phyloP scores from a whole-genome alignment of 805 yeast genomes.

The Brettanomyces custersianus region DNA sequence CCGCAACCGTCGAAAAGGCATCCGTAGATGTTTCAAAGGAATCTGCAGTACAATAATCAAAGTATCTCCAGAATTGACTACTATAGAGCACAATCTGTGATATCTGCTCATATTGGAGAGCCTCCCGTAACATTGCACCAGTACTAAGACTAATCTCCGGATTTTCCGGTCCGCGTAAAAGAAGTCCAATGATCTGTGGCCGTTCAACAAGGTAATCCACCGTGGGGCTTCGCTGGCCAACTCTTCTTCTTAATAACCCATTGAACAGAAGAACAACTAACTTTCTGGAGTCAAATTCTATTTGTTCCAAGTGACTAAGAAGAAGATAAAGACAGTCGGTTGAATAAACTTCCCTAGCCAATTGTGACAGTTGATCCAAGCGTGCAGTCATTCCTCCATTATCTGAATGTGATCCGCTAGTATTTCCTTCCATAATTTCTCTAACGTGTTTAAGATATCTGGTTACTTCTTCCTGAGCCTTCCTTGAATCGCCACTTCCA shows the following conservation, averaged over 20 bases:
- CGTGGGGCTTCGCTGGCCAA: conserved; percentile 73
- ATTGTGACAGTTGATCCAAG: conserved; percentile 66
- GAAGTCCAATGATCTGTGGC: conserved; percentile 53
- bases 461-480: conserved; percentile 63
- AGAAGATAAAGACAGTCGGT: conserved; percentile 61
- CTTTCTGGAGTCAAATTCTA: conserved; percentile 87
- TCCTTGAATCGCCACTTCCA: conserved; percentile 28
- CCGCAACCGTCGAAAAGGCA: conserved; percentile 69
- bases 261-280: conserved; percentile 68
- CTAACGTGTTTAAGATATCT: conserved; percentile 58
- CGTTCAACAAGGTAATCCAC: conserved; percentile 69
- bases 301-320: conserved; percentile 45
- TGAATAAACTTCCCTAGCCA: conserved; percentile 73
- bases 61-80: conserved; percentile 70
- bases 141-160: conserved; percentile 65
- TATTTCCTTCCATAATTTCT: conserved; percentile 44
- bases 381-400: too few relatives aligned
- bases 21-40: conserved; percentile 89
- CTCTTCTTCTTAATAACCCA: conserved; percentile 68
- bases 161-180: conserved; percentile 66
- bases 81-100: conserved; percentile 51
- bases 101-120: conserved; percentile 69
- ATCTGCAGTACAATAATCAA: conserved; percentile 64
- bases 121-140: conserved; percentile 77
- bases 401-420: conserved; percentile 25